These are phyloP conservation scores for Pleurotus pulmonarius DNA, from an alignment of 768 basidiomycete species.

Conservation along the genomic window DNA sequence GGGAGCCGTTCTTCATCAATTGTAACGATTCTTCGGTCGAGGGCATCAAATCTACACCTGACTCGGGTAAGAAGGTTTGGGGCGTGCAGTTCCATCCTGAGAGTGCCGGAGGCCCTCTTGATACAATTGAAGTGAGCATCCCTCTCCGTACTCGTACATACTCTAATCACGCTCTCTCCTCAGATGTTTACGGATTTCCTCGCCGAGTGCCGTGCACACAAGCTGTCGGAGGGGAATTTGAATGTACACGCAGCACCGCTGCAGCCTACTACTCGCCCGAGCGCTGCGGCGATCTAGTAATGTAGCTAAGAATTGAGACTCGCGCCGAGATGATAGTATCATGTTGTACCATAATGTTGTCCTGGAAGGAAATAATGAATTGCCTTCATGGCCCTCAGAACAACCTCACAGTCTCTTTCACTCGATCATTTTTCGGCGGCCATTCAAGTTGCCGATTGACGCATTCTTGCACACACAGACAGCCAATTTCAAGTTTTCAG, in stretches of 20 bases:
- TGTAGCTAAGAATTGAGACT: not conserved
- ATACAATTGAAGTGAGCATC: constrained; percentile 85
- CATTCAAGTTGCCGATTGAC: constrained; percentile 21
- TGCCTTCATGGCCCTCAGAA: not conserved
- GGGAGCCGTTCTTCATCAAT: constrained; percentile 99
- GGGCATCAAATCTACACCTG: constrained; percentile 91
- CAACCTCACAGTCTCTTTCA: not conserved
- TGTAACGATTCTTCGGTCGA: constrained; percentile 99
- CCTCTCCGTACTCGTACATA: not conserved
- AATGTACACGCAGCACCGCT: not conserved
- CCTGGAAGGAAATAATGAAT: not conserved
- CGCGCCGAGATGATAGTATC: not conserved
- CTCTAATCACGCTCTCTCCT: not conserved
- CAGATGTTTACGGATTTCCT: constrained; percentile 96
- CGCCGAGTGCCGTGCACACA: constrained; percentile 67
- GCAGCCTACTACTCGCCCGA: not conserved
- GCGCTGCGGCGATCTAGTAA: not conserved
- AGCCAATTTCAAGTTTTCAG: not conserved
- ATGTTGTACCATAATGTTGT: not conserved
- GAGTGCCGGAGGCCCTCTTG: constrained; percentile 95
- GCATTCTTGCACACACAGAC: not conserved
- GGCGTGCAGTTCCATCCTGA: constrained; percentile 99
- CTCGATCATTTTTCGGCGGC: constrained; percentile 1
- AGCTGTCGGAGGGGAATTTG: constrained; percentile 27
- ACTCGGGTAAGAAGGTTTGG: constrained; percentile 90